A percentile compares a stretch with the other conserved stretches of the same genome.
phyloP scores from a whole-genome alignment of 306 rosid species.

The Oxytropis ochrocephala region DNA sequence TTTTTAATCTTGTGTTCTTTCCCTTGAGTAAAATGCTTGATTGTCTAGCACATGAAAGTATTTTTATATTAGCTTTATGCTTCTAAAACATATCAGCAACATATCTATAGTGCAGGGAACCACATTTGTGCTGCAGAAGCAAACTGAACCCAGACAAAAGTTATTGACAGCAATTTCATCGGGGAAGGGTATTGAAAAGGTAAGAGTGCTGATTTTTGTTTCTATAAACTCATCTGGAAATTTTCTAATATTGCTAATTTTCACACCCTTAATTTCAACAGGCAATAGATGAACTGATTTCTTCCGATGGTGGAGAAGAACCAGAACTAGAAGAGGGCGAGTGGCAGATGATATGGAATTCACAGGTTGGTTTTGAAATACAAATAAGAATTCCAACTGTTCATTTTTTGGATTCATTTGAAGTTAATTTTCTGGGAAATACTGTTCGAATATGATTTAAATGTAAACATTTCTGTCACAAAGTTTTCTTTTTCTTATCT shows the following conservation, averaged over 20 bases:
- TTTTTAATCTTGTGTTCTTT: constrained; percentile 1
- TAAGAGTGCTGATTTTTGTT: constrained; percentile 6
- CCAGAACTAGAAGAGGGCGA: constrained; percentile 74
- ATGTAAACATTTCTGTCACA: not conserved
- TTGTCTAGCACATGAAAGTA: constrained; percentile 9
- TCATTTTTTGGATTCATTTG: not conserved
- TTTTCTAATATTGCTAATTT: not conserved
- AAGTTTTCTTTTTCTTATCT: not conserved
- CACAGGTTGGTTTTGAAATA: constrained; percentile 58
- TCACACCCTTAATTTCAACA: constrained; percentile 22
- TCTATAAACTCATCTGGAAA: not conserved
- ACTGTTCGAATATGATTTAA: constrained; percentile 7
- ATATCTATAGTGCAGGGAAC: constrained; percentile 94
- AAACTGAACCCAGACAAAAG: constrained; percentile 70
- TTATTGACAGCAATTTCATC: constrained; percentile 67
- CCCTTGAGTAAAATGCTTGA: not conserved
- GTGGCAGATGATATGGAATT: constrained; percentile 93
- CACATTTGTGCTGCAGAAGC: constrained; percentile 89
- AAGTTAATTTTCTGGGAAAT: not conserved
- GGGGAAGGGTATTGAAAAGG: constrained; percentile 52
- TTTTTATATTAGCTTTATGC: not conserved
- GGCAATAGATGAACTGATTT: constrained; percentile 75
- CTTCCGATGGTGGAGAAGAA: constrained; percentile 36
- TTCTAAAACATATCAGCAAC: constrained; percentile 46
- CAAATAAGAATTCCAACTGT: not conserved